Evolutionary conservation across 2,329 filamentous ascomycete species (phyloP).

Genomic region (Lasiodiplodia theobromae): DNA sequence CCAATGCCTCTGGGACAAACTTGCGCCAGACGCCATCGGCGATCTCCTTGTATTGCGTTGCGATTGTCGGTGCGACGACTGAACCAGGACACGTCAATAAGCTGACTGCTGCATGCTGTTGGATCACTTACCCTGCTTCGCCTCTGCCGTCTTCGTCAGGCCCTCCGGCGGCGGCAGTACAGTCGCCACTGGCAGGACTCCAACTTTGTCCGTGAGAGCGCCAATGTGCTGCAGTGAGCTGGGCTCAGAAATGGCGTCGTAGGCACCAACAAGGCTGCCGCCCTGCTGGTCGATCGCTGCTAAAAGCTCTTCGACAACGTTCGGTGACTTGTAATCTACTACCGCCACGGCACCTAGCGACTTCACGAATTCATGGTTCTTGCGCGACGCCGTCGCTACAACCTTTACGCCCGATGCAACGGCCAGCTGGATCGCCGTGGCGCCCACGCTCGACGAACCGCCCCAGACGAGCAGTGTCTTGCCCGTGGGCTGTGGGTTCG

Average conservation of each 20-base stretch:
- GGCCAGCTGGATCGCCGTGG: conserved; percentile 44
- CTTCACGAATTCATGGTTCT: conserved; percentile 44
- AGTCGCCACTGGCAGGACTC: neutral
- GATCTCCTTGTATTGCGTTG: conserved; percentile 38
- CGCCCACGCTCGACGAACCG: conserved; percentile 46
- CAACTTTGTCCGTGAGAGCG: conserved; percentile 1
- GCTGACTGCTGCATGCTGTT: neutral
- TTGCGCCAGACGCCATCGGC: conserved; percentile 45
- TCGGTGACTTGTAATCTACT: conserved; percentile 43
- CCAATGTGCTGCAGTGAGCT: conserved; percentile 3
- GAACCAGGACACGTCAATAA: neutral
- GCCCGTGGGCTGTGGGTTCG: conserved; percentile 38
- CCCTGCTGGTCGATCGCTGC: conserved; percentile 42
- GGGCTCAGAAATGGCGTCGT: conserved; percentile 42
- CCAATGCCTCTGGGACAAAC: conserved; percentile 43
- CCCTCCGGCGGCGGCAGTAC: conserved; percentile 16
- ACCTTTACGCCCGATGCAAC: conserved; percentile 45
- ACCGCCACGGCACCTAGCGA: conserved; percentile 40
- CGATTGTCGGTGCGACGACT: conserved; percentile 25
- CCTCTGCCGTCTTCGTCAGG: conserved; percentile 11
- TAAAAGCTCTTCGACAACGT: conserved; percentile 47
- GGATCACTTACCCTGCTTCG: neutral
- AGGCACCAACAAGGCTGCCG: conserved; percentile 49
- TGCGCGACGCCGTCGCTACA: conserved; percentile 41
- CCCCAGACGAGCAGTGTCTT: conserved; percentile 52